These are phyloP conservation scores for Metschnikowia drakensbergensis DNA, from an alignment of 805 yeast genomes.

Conservation along the genomic window DNA sequence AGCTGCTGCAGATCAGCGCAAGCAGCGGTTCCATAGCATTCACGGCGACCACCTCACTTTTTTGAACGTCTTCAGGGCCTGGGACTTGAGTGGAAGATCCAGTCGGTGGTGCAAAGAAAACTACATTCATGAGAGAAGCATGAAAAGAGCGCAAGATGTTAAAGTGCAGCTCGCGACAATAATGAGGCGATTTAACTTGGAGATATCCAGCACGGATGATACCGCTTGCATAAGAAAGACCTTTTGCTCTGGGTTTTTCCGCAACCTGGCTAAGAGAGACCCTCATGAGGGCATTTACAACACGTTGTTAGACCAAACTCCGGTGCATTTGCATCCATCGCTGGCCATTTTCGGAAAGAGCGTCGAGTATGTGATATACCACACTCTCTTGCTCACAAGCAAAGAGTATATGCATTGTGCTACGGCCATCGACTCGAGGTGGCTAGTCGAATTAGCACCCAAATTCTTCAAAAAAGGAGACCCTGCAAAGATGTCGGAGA, in stretches of 20 bases:
- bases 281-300: constrained; percentile 51
- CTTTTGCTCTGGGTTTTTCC: constrained; percentile 63
- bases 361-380: constrained; percentile 79
- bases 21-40: constrained; percentile 68
- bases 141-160: constrained; percentile 77
- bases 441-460: constrained; percentile 72
- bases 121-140: constrained; percentile 73
- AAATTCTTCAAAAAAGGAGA: constrained; percentile 67
- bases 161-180: constrained; percentile 62
- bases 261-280: constrained; percentile 62
- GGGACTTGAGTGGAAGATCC: constrained; percentile 58
- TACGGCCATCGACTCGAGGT: constrained; percentile 73
- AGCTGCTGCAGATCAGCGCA: constrained; percentile 70
- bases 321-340: constrained; percentile 85
- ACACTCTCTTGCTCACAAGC: constrained; percentile 75
- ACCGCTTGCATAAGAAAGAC: constrained; percentile 58
- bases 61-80: constrained; percentile 71
- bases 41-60: constrained; percentile 84
- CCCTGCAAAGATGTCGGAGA: constrained; percentile 43
- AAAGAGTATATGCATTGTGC: constrained; percentile 91
- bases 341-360: constrained; percentile 59
- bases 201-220: constrained; percentile 49
- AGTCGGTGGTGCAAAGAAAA: constrained; percentile 76
- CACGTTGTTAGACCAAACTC: constrained; percentile 62
- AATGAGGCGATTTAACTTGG: constrained; percentile 47